A percentile compares a stretch with the other conserved stretches of the same genome.
Conservation (phyloP, 139 green algal genomes). For the Eudorina sp. region DNA sequence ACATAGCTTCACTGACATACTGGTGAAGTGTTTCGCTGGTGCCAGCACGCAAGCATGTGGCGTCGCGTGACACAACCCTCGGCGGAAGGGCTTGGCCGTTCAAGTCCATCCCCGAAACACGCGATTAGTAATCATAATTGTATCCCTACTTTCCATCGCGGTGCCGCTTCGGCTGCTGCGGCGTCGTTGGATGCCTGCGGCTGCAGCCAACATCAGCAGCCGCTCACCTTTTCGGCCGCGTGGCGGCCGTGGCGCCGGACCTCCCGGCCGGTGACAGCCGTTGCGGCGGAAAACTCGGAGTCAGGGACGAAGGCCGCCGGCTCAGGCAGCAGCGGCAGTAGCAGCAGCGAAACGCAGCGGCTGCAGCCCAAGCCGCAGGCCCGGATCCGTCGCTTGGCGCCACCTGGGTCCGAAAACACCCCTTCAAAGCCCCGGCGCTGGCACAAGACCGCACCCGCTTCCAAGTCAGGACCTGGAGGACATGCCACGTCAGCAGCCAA, state of each 20-base stretch:
- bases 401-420: neutral
- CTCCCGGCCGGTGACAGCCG: neutral
- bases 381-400: neutral
- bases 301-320: neutral
- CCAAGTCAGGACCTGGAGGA: too few species aligned
- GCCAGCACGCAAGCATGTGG: too few species aligned
- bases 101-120: too few species aligned
- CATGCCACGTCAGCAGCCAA: too few species aligned
- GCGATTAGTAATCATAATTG: too few species aligned
- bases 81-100: too few species aligned
- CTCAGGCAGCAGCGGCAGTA: neutral
- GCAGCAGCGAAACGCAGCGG: neutral
- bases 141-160: too few species aligned
- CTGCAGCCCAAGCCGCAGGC: constrained; percentile 19
- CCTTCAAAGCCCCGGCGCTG: constrained; percentile 8
- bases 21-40: too few species aligned
- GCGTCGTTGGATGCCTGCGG: neutral
- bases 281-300: neutral
- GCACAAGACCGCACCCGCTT: neutral
- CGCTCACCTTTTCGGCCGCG: neutral
- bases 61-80: too few species aligned
- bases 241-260: neutral
- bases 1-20: too few species aligned
- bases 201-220: neutral
- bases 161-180: neutral